phyloP scores from a whole-genome alignment of 768 basidiomycete species.

The Xerocomellus dryophilus region DNA sequence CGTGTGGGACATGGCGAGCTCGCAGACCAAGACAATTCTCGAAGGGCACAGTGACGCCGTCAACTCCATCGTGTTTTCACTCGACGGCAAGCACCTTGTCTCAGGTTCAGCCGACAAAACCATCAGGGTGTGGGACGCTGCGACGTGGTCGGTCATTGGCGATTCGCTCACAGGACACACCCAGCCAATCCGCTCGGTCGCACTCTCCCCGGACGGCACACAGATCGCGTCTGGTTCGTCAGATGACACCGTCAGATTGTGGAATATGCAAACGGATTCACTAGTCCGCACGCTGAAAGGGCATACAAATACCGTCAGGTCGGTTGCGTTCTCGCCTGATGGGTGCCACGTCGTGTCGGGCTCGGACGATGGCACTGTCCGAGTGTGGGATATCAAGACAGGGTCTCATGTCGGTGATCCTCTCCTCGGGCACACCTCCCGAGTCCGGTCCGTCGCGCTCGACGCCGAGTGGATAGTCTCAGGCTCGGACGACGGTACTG shows the following conservation, averaged over 20 bases:
- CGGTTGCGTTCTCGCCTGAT: not conserved
- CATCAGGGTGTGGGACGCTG: not conserved
- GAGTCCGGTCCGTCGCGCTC: not conserved
- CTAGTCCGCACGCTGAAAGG: not conserved
- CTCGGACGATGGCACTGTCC: not conserved
- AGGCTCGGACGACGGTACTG: not conserved
- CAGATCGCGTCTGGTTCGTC: not conserved
- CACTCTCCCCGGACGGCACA: not conserved
- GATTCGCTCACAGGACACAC: not conserved
- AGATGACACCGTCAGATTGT: not conserved
- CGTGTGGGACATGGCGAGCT: not conserved
- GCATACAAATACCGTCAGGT: not conserved
- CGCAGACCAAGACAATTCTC: not conserved
- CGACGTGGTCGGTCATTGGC: not conserved
- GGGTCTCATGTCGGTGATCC: not conserved
- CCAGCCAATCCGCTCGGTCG: not conserved
- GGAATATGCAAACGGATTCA: not conserved
- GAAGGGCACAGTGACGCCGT: not conserved
- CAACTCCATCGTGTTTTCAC: not conserved
- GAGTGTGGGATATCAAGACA: not conserved
- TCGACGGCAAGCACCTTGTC: conserved; percentile 2
- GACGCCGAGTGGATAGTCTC: not conserved
- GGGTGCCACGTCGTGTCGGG: not conserved
- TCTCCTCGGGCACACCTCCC: not conserved
- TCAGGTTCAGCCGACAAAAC: conserved; percentile 1